Evolutionary conservation across 2,329 filamentous ascomycete genomes (phyloP).

Genomic region (Penicillium sp.): DNA sequence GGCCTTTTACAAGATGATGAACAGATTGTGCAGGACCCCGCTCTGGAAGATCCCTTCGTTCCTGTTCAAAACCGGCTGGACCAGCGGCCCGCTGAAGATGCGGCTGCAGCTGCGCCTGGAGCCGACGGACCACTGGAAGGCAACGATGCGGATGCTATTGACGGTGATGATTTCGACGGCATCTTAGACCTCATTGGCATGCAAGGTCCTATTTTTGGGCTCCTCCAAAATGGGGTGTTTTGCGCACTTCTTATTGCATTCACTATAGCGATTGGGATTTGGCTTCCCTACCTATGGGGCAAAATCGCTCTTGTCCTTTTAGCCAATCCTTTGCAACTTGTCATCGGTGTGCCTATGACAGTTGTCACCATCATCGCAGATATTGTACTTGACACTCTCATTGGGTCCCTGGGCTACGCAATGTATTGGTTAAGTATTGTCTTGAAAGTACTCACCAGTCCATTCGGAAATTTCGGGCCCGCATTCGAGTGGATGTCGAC

Average conservation of each 20-base stretch:
- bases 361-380: conserved; percentile 69
- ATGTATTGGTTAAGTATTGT: conserved; percentile 37
- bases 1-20: conserved; percentile 50
- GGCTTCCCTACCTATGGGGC: conserved; percentile 86
- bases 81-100: conserved; percentile 7
- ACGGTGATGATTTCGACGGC: conserved; percentile 87
- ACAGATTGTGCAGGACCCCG: conserved; percentile 53
- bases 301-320: conserved; percentile 74
- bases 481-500: conserved; percentile 31
- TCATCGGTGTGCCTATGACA: conserved; percentile 63
- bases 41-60: conserved; percentile 56
- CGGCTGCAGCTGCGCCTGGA: conserved; percentile 36
- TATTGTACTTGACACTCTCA: conserved; percentile 66
- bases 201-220: conserved; percentile 81
- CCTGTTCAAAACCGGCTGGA: conserved; percentile 40
- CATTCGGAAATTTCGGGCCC: conserved; percentile 32
- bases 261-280: conserved; percentile 78
- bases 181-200: conserved; percentile 95
- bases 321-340: conserved; percentile 66
- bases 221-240: conserved; percentile 93
- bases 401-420: conserved; percentile 57
- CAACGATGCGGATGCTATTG: conserved; percentile 51
- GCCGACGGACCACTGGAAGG: conserved; percentile 36
- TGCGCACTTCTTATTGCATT: conserved; percentile 83
- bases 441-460: conserved; percentile 29